phyloP scores from a whole-genome alignment of 2,329 filamentous ascomycete genomes.

The Phaeosphaeria sp. region DNA sequence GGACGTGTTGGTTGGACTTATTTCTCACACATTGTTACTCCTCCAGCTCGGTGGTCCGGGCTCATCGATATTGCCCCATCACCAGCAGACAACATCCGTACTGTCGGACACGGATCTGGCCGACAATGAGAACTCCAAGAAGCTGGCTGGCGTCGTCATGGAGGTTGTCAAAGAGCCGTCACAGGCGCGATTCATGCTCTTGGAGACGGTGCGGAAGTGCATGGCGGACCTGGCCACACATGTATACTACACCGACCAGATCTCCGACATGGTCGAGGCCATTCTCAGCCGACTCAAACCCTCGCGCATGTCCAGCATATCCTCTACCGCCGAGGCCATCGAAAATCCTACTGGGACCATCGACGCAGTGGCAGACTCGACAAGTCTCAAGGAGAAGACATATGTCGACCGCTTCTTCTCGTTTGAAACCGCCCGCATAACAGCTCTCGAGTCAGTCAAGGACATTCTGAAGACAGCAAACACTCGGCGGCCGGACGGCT shows the following conservation, averaged over 20 bases:
- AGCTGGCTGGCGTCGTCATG: conserved; percentile 38
- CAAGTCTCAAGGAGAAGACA: conserved; percentile 60
- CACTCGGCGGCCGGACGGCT: conserved; percentile 49
- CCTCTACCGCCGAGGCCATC: conserved; percentile 56
- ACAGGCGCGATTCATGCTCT: conserved; percentile 65
- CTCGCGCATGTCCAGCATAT: conserved; percentile 52
- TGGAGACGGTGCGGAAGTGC: conserved; percentile 77
- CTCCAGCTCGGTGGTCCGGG: conserved; percentile 68
- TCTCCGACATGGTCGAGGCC: conserved; percentile 89
- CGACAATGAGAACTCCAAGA: conserved; percentile 25
- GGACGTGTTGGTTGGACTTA: conserved; percentile 85
- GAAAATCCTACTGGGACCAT: conserved; percentile 59
- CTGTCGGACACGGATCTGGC: conserved; percentile 27
- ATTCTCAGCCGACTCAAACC: conserved; percentile 82
- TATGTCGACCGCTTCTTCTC: conserved; percentile 67
- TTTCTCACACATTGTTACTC: conserved; percentile 81
- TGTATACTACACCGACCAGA: conserved; percentile 95
- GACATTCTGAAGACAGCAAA: conserved; percentile 85
- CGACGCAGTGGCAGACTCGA: conserved; percentile 56
- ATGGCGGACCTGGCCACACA: conserved; percentile 93
- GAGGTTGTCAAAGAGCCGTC: conserved; percentile 59
- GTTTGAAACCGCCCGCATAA: conserved; percentile 66
- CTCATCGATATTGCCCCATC: conserved; percentile 46
- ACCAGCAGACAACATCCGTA: conserved; percentile 44
- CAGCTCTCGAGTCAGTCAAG: conserved; percentile 80